These are phyloP conservation scores for Blechomonas ayalai DNA, from an alignment of 208 protist genomes.

Conservation along the genomic window DNA sequence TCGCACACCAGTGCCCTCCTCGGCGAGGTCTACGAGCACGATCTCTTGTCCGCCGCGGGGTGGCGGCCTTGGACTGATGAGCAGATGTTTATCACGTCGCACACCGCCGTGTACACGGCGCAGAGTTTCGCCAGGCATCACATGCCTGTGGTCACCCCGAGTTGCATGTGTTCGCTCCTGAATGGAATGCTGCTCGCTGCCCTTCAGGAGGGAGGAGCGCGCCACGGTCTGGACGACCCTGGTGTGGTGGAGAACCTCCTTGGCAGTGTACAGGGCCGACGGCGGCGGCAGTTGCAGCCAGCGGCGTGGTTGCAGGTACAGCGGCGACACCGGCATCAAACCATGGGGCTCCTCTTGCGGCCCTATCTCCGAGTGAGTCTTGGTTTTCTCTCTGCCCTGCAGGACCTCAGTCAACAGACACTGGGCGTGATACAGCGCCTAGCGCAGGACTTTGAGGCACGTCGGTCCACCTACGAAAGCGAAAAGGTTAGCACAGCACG, in stretches of 20 bases:
- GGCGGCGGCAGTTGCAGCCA: conserved; percentile 3
- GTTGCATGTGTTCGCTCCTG: conserved; percentile 27
- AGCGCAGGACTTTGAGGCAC: conserved; percentile 27
- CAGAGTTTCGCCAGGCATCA: conserved; percentile 30
- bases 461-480: conserved; percentile 10
- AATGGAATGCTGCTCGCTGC: conserved; percentile 38
- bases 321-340: no score
- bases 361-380: conserved; percentile 14
- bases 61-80: conserved; percentile 48
- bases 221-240: conserved; percentile 10
- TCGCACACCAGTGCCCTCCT: conserved; percentile 9
- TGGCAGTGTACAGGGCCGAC: not conserved
- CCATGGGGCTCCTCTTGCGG: no score
- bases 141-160: conserved; percentile 18
- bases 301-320: no score
- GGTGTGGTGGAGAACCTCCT: conserved; percentile 10
- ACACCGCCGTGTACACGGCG: conserved; percentile 23
- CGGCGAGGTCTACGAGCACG: conserved; percentile 12
- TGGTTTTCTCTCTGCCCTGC: conserved; percentile 24
- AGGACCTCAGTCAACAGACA: conserved; percentile 23
- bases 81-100: conserved; percentile 26
- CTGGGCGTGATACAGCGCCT: conserved; percentile 12
- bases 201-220: not conserved
- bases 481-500: conserved; percentile 4
- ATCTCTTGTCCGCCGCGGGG: conserved; percentile 11